Base-by-base conservation (phyloP, 2,329 filamentous ascomycete species). In the Epichloe baconii region DNA sequence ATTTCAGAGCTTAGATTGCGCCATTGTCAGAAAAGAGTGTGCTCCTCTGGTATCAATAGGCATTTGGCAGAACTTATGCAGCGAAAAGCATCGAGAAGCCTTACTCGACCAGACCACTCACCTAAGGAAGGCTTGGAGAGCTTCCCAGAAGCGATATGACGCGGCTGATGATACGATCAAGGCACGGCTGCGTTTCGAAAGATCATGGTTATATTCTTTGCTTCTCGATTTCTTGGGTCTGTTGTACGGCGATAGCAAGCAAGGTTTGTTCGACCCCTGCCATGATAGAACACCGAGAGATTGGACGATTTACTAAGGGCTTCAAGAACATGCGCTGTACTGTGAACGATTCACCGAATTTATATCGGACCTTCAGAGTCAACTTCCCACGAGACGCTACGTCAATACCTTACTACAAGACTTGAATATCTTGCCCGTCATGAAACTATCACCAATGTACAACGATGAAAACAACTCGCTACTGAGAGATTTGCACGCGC, bases 301-400 rank as follows among this genome's bases (percentile, higher is more conserved):
- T 12, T 23, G 34, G 5, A 8, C 34, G 12, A n/a, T 8, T 44
- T 21, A 19, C 41, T 26, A 47, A 41, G 19, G 34, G 4, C 38
- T 35, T 12, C 42, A 35, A 53, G 52, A 52, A 11, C 11, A 47
- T 43, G 41, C 23, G 31, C 23, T 54, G 14, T 98, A 96, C 66
- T 95, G 88, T 64, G 91, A 97, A 67, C 80, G 90, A n/a, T 91
- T 97, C 56, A 69, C 93, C 48, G 93, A 98, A 66, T 84, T 98
- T 48, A 73, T 98, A 46, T 84, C 86, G 8, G 93, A 98, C 64
- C 71, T 98, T 19, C 82, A 94, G 65, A 96, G 91, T 61, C 93
- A 98, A 65, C 73, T 97, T 46, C 93, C 93, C 0, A 98, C 94
- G 3, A 78, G 93, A 59, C 82, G 93, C 66, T 97, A 97, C 64